These are phyloP conservation scores for Sphenostylis stenocarpa DNA, from an alignment of 306 rosid species.

Conservation along the genomic window DNA sequence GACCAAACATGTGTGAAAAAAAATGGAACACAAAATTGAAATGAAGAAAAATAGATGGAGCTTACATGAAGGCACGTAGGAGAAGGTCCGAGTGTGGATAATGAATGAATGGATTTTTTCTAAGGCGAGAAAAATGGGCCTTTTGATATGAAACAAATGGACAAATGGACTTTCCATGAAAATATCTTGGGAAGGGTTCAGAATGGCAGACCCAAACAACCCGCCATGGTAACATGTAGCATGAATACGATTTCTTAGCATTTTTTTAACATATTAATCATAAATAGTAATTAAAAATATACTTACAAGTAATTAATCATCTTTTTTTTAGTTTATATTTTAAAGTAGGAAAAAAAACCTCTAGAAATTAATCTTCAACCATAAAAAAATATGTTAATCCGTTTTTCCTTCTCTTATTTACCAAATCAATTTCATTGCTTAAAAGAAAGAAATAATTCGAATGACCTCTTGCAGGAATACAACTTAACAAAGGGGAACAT, in stretches of 20 bases:
- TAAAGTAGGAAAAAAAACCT: no score
- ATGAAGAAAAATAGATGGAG: conserved; percentile 25
- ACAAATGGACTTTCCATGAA: conserved; percentile 26
- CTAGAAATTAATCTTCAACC: no score
- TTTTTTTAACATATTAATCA: no score
- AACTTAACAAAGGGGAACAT: no score
- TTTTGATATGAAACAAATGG: background rate
- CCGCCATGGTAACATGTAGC: background rate
- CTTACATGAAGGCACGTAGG: conserved; percentile 40
- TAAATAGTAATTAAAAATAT: no score
- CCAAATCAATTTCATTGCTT: no score
- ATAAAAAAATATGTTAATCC: no score
- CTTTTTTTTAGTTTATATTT: no score
- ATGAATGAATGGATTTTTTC: conserved; percentile 30
- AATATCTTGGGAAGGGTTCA: conserved; percentile 27
- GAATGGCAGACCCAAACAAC: background rate
- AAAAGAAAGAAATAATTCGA: no score
- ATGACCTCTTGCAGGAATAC: no score
- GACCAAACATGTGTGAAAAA: background rate
- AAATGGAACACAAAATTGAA: conserved; percentile 5
- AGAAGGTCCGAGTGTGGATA: conserved; percentile 33
- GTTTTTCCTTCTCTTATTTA: no score
- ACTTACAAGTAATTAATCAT: no score
- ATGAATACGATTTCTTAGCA: background rate
- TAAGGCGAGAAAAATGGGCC: background rate